Conservation (phyloP, 2,329 filamentous ascomycete genomes). For the Ascomycota sp. region DNA sequence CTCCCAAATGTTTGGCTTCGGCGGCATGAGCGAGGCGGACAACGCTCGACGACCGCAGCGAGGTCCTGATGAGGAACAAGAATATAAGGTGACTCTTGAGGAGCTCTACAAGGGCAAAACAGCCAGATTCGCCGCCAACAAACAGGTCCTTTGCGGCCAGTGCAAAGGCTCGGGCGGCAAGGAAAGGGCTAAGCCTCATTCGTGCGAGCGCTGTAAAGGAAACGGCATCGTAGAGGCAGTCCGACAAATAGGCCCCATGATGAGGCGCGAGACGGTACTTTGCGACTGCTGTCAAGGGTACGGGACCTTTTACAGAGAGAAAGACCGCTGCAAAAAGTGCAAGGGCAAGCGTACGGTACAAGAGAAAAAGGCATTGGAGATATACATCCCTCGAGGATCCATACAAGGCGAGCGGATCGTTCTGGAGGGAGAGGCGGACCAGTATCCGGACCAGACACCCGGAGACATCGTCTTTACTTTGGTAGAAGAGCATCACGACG, state of each 20-base stretch:
- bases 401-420: conserved; percentile 78
- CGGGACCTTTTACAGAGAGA: conserved; percentile 81
- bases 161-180: conserved; percentile 86
- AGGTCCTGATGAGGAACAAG: conserved; percentile 69
- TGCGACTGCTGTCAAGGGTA: conserved; percentile 72
- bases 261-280: conserved; percentile 57
- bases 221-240: conserved; percentile 57
- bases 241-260: conserved; percentile 66
- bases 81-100: conserved; percentile 79
- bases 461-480: conserved; percentile 88
- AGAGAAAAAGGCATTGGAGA: conserved; percentile 84
- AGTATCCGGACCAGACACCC: conserved; percentile 69
- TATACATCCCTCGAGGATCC: conserved; percentile 82
- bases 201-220: conserved; percentile 72
- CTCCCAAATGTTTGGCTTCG: conserved; percentile 76
- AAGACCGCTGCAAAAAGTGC: conserved; percentile 97
- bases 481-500: conserved; percentile 59
- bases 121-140: conserved; percentile 87
- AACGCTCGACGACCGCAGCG: conserved; percentile 42
- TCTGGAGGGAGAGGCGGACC: conserved; percentile 83
- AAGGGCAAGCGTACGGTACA: conserved; percentile 76
- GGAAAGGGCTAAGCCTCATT: conserved; percentile 67
- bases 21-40: conserved; percentile 33
- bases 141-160: conserved; percentile 70
- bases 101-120: conserved; percentile 98